Conservation (phyloP, 257 asterid species). For the Lantana camara region DNA sequence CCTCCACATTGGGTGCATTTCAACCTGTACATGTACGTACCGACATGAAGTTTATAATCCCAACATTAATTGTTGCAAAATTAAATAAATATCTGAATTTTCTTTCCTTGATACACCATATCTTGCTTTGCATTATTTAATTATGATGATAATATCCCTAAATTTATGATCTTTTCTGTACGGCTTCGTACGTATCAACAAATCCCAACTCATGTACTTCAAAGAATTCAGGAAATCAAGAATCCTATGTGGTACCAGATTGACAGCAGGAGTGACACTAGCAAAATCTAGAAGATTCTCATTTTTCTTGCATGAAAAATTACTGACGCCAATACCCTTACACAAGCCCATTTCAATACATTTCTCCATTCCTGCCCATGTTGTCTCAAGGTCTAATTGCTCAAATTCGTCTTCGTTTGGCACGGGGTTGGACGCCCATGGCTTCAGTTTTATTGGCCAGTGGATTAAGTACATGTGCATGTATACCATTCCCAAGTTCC, state of each 20-base stretch:
- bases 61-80: not conserved
- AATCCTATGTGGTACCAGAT: too few species aligned
- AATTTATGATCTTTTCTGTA: conserved; percentile 4
- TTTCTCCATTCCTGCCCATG: conserved; percentile 84
- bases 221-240: too few species aligned
- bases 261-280: conserved; percentile 60
- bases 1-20: conserved; percentile 97
- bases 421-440: conserved; percentile 54
- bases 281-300: conserved; percentile 47
- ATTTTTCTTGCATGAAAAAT: conserved; percentile 67
- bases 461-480: conserved; percentile 87
- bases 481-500: conserved; percentile 76
- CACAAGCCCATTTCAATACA: conserved; percentile 76
- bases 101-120: too few species aligned
- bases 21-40: conserved; percentile 81
- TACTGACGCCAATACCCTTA: conserved; percentile 78
- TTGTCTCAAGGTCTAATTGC: conserved; percentile 49
- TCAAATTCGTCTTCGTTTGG: conserved; percentile 70
- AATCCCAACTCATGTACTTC: too few species aligned
- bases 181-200: conserved; percentile 25
- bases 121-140: not conserved
- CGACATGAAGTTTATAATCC: too few species aligned
- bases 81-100: not conserved
- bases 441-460: conserved; percentile 84
- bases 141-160: too few species aligned